These are phyloP conservation scores for Leishmania mexicana DNA, from an alignment of 208 protist species.

Conservation along the genomic window DNA sequence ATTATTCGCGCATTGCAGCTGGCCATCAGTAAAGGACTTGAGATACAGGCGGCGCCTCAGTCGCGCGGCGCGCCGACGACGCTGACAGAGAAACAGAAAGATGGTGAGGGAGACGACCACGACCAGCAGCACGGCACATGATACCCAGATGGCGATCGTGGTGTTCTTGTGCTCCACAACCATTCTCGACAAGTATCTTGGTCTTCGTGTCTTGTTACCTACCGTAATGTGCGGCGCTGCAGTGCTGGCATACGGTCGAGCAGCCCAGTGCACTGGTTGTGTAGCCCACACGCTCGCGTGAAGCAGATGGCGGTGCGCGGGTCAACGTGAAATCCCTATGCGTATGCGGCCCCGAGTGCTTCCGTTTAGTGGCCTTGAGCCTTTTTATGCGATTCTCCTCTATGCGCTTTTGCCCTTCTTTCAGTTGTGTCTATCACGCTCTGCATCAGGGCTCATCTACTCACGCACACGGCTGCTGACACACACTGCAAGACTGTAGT, in stretches of 20 bases:
- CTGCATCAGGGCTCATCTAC: neutral
- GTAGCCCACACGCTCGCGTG: neutral
- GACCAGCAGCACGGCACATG: slow-evolving; percentile 58
- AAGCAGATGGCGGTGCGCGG: neutral
- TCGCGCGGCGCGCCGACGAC: slow-evolving; percentile 10
- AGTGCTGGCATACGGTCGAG: neutral
- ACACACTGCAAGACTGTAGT: neutral
- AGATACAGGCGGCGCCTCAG: slow-evolving; percentile 8
- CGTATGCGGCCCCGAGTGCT: neutral
- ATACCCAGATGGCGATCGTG: slow-evolving; percentile 58
- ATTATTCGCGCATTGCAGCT: neutral
- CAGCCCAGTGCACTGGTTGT: neutral
- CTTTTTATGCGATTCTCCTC: neutral
- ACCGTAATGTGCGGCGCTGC: neutral
- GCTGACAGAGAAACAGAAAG: slow-evolving; percentile 27
- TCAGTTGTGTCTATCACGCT: neutral
- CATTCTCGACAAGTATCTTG: slow-evolving; percentile 17
- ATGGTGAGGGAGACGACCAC: slow-evolving; percentile 45
- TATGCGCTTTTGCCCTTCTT: neutral
- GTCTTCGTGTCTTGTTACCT: neutral
- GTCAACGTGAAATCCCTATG: neutral
- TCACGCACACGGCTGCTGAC: neutral
- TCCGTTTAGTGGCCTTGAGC: neutral
- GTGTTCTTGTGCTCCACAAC: slow-evolving; percentile 34
- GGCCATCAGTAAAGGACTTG: neutral